Evolutionary conservation across 2,329 filamentous ascomycete genomes (phyloP), one percentile per base, ranked within the genome.

Genomic region (Metarhizium brunneum): DNA sequence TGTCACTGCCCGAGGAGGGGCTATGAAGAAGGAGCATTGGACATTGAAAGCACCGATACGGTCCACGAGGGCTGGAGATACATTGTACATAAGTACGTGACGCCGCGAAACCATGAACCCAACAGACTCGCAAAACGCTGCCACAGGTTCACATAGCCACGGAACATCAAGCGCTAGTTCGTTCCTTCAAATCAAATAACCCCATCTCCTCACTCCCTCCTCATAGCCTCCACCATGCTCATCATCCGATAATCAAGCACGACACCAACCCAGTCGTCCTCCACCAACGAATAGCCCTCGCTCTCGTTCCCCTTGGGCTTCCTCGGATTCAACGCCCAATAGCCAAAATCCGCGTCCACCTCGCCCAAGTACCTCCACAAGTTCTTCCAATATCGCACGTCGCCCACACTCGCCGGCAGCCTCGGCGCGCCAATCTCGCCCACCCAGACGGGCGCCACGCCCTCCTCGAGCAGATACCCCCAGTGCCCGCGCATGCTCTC

Each of bases 261-360:
- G 0, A 81, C 78, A 18, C 82, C 86, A 59, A 77, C 64, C 84
- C 84, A 88, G 66, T 85, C 82, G 62, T 86, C 83, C 58, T 77
- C 69, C 18, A 87, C 69, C 29, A 88, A 68, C 2, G 79, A 78
- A 64, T 88, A 87, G 13, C 76, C 75, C 71, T 88, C 84, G 36
- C 69, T 73, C 51, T 71, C 75, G 65, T 84, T 76, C 42, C 78
- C 72, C 56, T 76, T 76, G 10, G 83, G 80, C 68, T 88, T 87
- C 50, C 81, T 73, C 43, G 84, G 81, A 69, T 87, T 87, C 60
- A 87, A 65, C 16, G 84, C 84, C 85, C 85, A 88, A 68, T 87
- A 88, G 6, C 80, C 85, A 71, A 85, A 86, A 62, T 87, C 84
- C 10, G 81, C 81, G 61, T 86, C 82, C 52, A 82, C 68, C 2